Evolutionary conservation across 2,329 filamentous ascomycete species (phyloP), one percentile per base, ranked within the genome.

Genomic region (Xylariaceae sp.): DNA sequence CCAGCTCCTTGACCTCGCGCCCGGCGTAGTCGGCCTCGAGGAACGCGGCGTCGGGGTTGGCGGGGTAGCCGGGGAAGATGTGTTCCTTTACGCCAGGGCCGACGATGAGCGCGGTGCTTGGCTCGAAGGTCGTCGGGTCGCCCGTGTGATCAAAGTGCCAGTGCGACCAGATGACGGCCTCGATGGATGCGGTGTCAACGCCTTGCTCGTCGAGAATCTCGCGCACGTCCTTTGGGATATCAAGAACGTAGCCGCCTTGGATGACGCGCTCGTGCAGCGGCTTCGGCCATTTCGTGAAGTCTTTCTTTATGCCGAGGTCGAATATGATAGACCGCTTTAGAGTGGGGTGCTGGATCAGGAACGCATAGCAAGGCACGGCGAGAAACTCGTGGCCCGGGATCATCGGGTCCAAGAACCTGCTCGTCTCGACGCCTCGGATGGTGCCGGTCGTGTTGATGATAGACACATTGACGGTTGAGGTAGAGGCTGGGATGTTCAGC

Each of bases 401-500:
- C 6, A 42, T 24, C 3, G 61, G 61, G n/a, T 47, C 48, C 7
- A 62, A 13, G 39, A 65, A 60, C 13, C 43, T 8, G 8, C 18
- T 35, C 2, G 53, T 22, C 3, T 32, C 32, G 16, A 57, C 39
- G 9, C 54, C 60, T 3, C 38, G 50, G 4, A 64, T 42, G 1
- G 37, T 48, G 16, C 49, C 45, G 3, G 48, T 56, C 1, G 55
- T 60, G 47, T 64, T 48, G 39, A 65, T 57, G 48, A 64, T 62
- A 19, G 55, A 61, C 17, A 64, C 55, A 29, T 56, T 42, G 19
- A 64, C 60, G 2, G 54, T 63, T 24, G 56, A 49, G 3, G 49
- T 41, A 11, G 61, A 64, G 2, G 47, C 17, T 1, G 62, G 62
- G 32, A 65, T 62, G n/a, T 56, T 47, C 13, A 64, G 49, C 16